Evolutionary conservation across 2,329 filamentous ascomycete species (phyloP), one percentile per base, ranked within the genome.

Genomic region (Purpureocillium lavendulum): DNA sequence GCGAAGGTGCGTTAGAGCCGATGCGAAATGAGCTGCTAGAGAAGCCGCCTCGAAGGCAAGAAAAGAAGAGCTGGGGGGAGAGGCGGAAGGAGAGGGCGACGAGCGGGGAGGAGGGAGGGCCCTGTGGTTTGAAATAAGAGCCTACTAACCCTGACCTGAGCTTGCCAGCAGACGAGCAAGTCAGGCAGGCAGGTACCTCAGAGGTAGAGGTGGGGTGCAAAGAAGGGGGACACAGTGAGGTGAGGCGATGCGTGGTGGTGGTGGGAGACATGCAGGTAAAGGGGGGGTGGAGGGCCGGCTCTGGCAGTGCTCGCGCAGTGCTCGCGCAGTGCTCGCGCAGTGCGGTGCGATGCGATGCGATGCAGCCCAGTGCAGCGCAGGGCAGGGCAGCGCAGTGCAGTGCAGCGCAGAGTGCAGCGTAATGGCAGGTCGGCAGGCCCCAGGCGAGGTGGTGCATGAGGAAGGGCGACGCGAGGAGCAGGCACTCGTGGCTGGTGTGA

Each of bases 191-290:
- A 26, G 21, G 21, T 26, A 26, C 21, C 21, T 26, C 10, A 10
- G 35, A 29, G 54, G 56, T 52, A 55, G 50, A 54, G 57, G 60
- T 62, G 57, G 59, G 56, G 58, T 56, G 47, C 46, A 43, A 49
- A 53, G 50, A 48, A 54, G 52, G 50, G 51, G 51, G 55, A 58
- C 49, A 48, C 54, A 61, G 53, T 55, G 61, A 60, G 65, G 65
- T 62, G 66, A 64, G 57, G 61, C 58, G 61, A 26, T 26, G 21
- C 21, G 21, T 26, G 21, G 21, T 26, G 21, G 21, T 26, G 61
- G 60, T 61, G 59, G 61, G 59, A 60, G 57, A 64, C 58, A 67
- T 66, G 65, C 64, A 67, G 57, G 56, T 63, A 59, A 59, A 60
- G 60, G 59, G 59, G 63, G 55, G 21, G 21, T 5, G 21, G 21